Conservation (phyloP, 768 basidiomycete species). For the Lentinula raphanica region DNA sequence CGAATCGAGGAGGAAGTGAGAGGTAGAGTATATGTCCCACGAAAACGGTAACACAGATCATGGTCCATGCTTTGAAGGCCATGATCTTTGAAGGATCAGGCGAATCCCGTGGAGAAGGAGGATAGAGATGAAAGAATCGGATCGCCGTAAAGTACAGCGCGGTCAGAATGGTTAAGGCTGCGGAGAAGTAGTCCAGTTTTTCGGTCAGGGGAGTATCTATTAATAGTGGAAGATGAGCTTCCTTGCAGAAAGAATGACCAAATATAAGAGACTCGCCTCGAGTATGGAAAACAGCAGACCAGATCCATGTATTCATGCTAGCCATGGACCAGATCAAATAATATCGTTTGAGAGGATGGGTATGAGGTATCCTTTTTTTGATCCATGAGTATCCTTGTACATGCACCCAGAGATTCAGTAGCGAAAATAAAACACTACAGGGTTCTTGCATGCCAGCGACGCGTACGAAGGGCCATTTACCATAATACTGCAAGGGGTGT, state of each 20-base stretch:
- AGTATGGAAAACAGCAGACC: constrained; percentile 89
- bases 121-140: constrained; percentile 74
- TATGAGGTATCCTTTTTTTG: constrained; percentile 37
- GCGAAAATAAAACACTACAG: constrained; percentile 82
- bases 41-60: constrained; percentile 52
- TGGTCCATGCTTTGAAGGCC: constrained; percentile 34
- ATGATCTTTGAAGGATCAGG: constrained; percentile 15
- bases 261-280: constrained; percentile 49
- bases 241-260: background rate
- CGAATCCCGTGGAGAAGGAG: constrained; percentile 20
- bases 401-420: constrained; percentile 80
- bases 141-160: constrained; percentile 75
- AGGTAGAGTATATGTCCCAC: constrained; percentile 77
- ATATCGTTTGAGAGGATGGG: constrained; percentile 65
- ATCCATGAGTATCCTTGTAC: constrained; percentile 51
- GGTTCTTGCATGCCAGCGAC: constrained; percentile 88
- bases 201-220: constrained; percentile 76
- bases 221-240: background rate
- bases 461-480: constrained; percentile 97
- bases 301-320: constrained; percentile 88
- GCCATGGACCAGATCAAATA: constrained; percentile 63
- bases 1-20: constrained; percentile 69
- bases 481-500: constrained; percentile 74
- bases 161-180: constrained; percentile 77
- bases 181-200: constrained; percentile 92